Conservation (phyloP, 73 alveolate genomes). For the Urostyla sp. region DNA sequence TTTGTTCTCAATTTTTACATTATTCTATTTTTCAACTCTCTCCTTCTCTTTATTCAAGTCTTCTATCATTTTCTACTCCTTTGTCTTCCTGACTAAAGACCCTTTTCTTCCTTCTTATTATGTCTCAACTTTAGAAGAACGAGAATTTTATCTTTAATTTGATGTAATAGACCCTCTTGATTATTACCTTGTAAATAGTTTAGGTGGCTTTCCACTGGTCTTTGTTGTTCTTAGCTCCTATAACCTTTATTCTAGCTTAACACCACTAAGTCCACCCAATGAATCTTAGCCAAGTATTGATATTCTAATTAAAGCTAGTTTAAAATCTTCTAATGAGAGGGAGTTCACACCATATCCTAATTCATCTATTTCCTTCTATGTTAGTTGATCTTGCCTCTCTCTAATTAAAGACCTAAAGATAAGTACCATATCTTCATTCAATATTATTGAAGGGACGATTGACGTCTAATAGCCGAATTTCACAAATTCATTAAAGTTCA, state of each 20-base stretch:
- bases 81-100: slow-evolving; percentile 21
- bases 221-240: slow-evolving; percentile 15
- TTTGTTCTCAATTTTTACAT: slow-evolving; percentile 56
- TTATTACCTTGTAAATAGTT: slow-evolving; percentile 15
- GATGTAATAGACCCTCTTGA: background rate
- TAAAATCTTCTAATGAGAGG: slow-evolving; percentile 58
- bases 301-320: slow-evolving; percentile 55
- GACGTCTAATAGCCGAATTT: slow-evolving; percentile 58
- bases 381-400: slow-evolving; percentile 28
- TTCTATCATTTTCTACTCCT: slow-evolving; percentile 54
- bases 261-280: slow-evolving; percentile 58
- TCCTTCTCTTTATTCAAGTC: slow-evolving; percentile 59
- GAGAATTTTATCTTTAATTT: background rate
- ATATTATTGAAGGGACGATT: slow-evolving; percentile 60
- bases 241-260: slow-evolving; percentile 10
- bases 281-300: slow-evolving; percentile 56
- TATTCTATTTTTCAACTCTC: slow-evolving; percentile 35
- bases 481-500: slow-evolving; percentile 59
- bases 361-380: slow-evolving; percentile 48
- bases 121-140: background rate
- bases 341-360: slow-evolving; percentile 24
- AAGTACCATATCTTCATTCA: slow-evolving; percentile 48
- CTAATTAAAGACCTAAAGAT: slow-evolving; percentile 51
- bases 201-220: slow-evolving; percentile 27
- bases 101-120: background rate